Base-by-base conservation (phyloP, 176 grass and related monocot genomes). In the Canna indica region DNA sequence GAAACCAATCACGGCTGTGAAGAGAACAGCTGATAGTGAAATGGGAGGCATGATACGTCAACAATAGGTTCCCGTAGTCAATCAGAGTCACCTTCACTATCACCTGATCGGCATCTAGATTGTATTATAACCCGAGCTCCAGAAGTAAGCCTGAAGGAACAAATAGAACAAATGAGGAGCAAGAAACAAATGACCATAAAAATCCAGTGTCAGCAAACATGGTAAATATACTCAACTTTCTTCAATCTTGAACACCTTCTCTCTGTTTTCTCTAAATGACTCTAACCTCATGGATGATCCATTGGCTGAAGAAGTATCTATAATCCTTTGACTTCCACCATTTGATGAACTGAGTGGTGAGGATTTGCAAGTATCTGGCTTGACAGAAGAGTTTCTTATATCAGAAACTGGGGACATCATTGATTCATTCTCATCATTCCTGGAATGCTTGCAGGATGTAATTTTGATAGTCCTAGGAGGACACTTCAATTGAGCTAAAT, bases 71-170 rank as follows among this genome's bases (percentile, higher is more conserved):
- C 73, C 79, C 82, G 81, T 85, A 71, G 75, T 72, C 86, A 93
- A 64, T 88, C 86, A 25, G 68, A 85, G 74, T 80, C 90, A 61
- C 69, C 84, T 66, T 93, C 86, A 85, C 80, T 93, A 24, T 85
- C 88, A 70, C 88, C 84, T 71, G 72, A 83, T 73, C 81, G 71
- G 50, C 86, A 81, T 72, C 59, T 73, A 60, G 89, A 93, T 46
- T 99, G 77, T 68, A 99, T 99, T 80, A 84, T 84, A 90, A 97
- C 80, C 75, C 71, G 82, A 81, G 92, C 92, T 72, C 92, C 92
- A 75, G 92, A 96, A 78, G 83, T 73, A 87, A 96, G 93, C 83
- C 93, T 96, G 93, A 66, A 86, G 56, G 75, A 74, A 74, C 1
- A 36, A 38, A 70, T 31, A 30, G 11, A 81, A 9, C 75, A 6